Evolutionary conservation across 495 filamentous ascomycete species (phyloP).

Genomic region (Lepraria neglecta): DNA sequence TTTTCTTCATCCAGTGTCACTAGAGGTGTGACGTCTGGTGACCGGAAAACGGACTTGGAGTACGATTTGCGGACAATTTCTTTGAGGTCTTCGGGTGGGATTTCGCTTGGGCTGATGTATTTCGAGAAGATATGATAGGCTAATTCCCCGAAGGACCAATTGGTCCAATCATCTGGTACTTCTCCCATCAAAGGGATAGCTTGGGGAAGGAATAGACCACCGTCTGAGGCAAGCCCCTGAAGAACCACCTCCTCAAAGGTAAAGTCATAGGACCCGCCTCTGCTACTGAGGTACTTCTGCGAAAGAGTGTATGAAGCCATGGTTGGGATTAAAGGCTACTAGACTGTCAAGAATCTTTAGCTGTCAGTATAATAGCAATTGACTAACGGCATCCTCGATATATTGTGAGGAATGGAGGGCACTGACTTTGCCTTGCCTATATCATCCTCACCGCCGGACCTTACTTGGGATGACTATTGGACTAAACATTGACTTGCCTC

Average conservation of each 20-base stretch:
- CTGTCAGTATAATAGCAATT: no score
- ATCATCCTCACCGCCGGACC: no score
- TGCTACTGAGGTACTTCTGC: neutral
- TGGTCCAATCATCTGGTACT: conserved; percentile 39
- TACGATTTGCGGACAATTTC: conserved; percentile 75
- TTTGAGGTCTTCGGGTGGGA: conserved; percentile 71
- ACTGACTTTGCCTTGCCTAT: no score
- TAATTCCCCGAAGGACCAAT: conserved; percentile 6
- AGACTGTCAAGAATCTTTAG: no score
- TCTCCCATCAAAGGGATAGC: conserved; percentile 61
- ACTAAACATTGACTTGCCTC: no score
- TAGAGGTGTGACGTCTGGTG: conserved; percentile 63
- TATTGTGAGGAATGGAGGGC: no score
- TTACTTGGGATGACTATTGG: no score
- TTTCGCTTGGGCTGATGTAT: conserved; percentile 77
- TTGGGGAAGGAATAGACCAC: conserved; percentile 88
- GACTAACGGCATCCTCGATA: no score
- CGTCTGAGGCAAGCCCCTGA: conserved; percentile 82
- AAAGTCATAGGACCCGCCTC: conserved; percentile 44
- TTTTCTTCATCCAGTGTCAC: conserved; percentile 58
- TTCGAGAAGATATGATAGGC: conserved; percentile 69
- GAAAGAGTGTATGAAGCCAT: neutral
- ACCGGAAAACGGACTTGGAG: conserved; percentile 64
- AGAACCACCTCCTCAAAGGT: conserved; percentile 88
- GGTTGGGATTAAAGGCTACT: no score